A percentile compares a stretch with the other conserved stretches of the same genome.
Evolutionary conservation across 345 rosid species (phyloP).

Genomic region (Nasturtium officinale): DNA sequence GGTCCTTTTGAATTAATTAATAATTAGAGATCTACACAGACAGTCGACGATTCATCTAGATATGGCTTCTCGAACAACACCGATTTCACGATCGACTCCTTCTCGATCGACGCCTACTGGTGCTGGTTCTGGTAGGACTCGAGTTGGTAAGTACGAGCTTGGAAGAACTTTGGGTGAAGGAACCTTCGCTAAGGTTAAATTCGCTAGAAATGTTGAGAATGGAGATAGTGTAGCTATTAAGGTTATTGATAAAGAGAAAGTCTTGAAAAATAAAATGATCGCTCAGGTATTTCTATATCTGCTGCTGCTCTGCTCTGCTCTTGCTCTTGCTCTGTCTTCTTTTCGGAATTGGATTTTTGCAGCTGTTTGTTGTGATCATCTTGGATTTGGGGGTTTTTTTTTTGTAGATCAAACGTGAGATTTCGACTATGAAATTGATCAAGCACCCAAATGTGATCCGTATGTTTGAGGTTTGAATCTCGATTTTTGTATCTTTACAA

Average conservation of each 20-base stretch:
- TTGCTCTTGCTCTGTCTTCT: too few relatives aligned
- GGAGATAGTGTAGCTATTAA: slow-evolving; percentile 87
- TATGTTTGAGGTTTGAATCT: slow-evolving; percentile 78
- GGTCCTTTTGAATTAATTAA: slow-evolving; percentile 50
- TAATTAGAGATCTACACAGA: slow-evolving; percentile 9
- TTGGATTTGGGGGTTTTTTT: neutral
- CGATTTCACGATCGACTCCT: slow-evolving; percentile 39
- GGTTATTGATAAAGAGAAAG: slow-evolving; percentile 92
- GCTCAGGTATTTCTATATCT: slow-evolving; percentile 58
- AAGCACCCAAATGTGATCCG: slow-evolving; percentile 95
- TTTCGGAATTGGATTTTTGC: neutral
- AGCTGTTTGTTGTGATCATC: neutral
- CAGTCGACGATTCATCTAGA: neutral
- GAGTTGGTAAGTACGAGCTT: slow-evolving; percentile 97
- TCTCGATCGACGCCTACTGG: slow-evolving; percentile 35
- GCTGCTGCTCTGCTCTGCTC: too few relatives aligned
- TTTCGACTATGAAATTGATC: slow-evolving; percentile 89
- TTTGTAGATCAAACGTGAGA: slow-evolving; percentile 87
- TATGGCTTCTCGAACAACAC: slow-evolving; percentile 51
- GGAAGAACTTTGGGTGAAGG: slow-evolving; percentile 97
- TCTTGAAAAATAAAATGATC: slow-evolving; percentile 86
- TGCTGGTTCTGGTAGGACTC: slow-evolving; percentile 52
- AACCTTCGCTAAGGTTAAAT: slow-evolving; percentile 96
- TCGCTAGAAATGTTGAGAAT: slow-evolving; percentile 72
- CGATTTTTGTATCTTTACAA: neutral